phyloP scores from a whole-genome alignment of 163 green algal genomes.

The Prototheca wickerhamii region DNA sequence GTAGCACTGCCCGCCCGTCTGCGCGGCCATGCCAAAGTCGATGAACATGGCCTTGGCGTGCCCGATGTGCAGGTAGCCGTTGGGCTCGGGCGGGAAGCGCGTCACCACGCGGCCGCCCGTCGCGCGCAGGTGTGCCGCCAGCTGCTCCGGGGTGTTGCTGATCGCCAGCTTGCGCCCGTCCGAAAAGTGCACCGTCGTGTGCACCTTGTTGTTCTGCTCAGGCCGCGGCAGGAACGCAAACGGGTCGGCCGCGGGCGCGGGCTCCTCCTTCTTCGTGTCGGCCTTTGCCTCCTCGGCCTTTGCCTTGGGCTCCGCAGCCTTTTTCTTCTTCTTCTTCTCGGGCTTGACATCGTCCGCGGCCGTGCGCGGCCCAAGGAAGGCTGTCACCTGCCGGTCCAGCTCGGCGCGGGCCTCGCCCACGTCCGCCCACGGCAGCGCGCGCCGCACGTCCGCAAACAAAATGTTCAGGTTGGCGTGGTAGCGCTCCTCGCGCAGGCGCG shows the following conservation, averaged over 20 bases:
- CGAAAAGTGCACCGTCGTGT: conserved; percentile 72
- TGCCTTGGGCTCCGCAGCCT: neutral
- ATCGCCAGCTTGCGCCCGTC: conserved; percentile 67
- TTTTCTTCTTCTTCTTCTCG: conserved; percentile 65
- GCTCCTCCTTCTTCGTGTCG: conserved; percentile 1
- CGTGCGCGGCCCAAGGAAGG: conserved; percentile 79
- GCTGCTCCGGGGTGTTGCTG: conserved; percentile 68
- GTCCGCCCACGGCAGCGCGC: conserved; percentile 73
- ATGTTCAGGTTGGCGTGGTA: conserved; percentile 71
- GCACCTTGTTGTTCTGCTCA: conserved; percentile 74
- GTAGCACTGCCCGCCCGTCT: conserved; percentile 80
- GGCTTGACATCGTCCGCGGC: conserved; percentile 64
- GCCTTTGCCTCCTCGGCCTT: neutral
- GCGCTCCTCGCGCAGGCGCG: conserved; percentile 54
- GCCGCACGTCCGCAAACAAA: conserved; percentile 54
- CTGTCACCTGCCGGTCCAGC: conserved; percentile 52
- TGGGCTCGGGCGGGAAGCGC: conserved; percentile 96
- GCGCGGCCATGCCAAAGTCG: conserved; percentile 90
- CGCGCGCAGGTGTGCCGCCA: conserved; percentile 63
- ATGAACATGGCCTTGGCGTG: conserved; percentile 99
- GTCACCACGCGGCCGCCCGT: conserved; percentile 75
- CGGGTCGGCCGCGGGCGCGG: conserved; percentile 25
- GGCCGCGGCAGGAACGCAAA: conserved; percentile 56
- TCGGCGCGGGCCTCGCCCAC: conserved; percentile 45
- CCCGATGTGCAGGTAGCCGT: conserved; percentile 99